Percentiles rank a stretch among this genome's conserved stretches.
These are phyloP conservation scores for Colletotrichum musicola DNA, from an alignment of 2,329 filamentous ascomycete species.

Conservation along the genomic window DNA sequence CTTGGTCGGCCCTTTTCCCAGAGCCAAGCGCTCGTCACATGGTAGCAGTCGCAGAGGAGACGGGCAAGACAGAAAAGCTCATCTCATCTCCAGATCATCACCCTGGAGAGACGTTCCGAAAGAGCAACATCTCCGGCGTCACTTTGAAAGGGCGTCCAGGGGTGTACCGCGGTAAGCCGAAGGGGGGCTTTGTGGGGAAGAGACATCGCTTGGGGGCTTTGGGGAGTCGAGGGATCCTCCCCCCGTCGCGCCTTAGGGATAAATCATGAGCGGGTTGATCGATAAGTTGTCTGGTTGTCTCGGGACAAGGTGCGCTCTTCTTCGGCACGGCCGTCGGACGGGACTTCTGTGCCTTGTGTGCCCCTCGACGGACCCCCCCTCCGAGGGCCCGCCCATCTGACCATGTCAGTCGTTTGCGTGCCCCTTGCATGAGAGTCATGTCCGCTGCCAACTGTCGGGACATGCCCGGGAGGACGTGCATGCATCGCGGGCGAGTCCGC, in stretches of 20 bases:
- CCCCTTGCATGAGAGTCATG: slow-evolving; percentile 34
- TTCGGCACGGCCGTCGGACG: slow-evolving; percentile 1
- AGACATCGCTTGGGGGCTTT: not conserved
- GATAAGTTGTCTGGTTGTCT: slow-evolving; percentile 9
- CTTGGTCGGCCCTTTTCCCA: slow-evolving; percentile 29
- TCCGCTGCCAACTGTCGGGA: slow-evolving; percentile 28
- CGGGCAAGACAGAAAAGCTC: not conserved
- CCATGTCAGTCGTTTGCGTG: slow-evolving; percentile 7
- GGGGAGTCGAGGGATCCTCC: slow-evolving; percentile 2
- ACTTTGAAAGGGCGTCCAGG: slow-evolving; percentile 4
- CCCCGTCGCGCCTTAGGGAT: slow-evolving; percentile 1
- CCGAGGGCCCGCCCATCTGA: slow-evolving; percentile 1
- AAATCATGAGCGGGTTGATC: slow-evolving; percentile 4
- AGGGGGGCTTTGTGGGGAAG: slow-evolving; percentile 10
- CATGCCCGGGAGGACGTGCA: slow-evolving; percentile 14
- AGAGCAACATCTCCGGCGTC: slow-evolving; percentile 10
- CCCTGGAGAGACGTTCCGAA: not conserved
- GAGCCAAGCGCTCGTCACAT: slow-evolving; percentile 34
- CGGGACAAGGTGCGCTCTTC: not conserved
- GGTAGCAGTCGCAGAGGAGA: slow-evolving; percentile 4
- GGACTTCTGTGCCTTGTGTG: slow-evolving; percentile 2
- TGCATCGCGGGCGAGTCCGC: slow-evolving; percentile 9
- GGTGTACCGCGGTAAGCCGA: not conserved
- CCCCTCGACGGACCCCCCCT: slow-evolving; percentile 7
- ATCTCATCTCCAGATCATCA: not conserved